phyloP scores from a whole-genome alignment of 2,329 filamentous ascomycete genomes.

The Xylaria hypoxylon region DNA sequence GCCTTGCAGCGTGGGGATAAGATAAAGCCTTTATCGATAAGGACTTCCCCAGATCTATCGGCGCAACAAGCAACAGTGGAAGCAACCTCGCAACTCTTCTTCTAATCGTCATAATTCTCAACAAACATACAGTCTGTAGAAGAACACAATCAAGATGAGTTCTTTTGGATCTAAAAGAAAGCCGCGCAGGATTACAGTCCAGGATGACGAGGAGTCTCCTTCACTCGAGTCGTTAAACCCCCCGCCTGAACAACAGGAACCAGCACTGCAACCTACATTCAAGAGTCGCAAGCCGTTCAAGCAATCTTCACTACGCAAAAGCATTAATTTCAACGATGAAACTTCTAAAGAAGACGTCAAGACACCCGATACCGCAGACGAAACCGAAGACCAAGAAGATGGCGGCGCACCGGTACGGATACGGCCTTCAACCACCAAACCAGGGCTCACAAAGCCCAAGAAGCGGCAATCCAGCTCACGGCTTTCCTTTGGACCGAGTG shows the following conservation, averaged over 20 bases:
- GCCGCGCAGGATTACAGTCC: constrained; percentile 79
- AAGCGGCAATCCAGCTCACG: constrained; percentile 73
- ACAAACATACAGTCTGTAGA: constrained; percentile 31
- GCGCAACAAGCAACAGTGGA: not conserved
- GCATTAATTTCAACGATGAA: constrained; percentile 61
- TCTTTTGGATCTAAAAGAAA: constrained; percentile 72
- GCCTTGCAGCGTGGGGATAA: constrained; percentile 39
- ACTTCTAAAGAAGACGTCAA: constrained; percentile 41
- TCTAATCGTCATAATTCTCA: constrained; percentile 14
- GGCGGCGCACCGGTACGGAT: constrained; percentile 62
- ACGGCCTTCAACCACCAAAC: constrained; percentile 60
- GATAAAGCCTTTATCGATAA: constrained; percentile 45
- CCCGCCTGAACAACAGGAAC: constrained; percentile 50
- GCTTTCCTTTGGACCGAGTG: constrained; percentile 78
- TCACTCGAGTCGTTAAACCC: constrained; percentile 44
- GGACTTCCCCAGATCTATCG: constrained; percentile 15
- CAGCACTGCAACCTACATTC: constrained; percentile 55
- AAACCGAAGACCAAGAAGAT: constrained; percentile 57
- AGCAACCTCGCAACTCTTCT: constrained; percentile 12
- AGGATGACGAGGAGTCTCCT: constrained; percentile 68
- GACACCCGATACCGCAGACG: constrained; percentile 40
- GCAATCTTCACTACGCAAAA: constrained; percentile 69
- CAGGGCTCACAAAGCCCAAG: constrained; percentile 69
- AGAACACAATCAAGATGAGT: constrained; percentile 57
- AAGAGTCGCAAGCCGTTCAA: constrained; percentile 63